A percentile compares a stretch with the other conserved stretches of the same genome.
Conservation (phyloP, 345 rosid species). For the Clarkia xantiana region DNA sequence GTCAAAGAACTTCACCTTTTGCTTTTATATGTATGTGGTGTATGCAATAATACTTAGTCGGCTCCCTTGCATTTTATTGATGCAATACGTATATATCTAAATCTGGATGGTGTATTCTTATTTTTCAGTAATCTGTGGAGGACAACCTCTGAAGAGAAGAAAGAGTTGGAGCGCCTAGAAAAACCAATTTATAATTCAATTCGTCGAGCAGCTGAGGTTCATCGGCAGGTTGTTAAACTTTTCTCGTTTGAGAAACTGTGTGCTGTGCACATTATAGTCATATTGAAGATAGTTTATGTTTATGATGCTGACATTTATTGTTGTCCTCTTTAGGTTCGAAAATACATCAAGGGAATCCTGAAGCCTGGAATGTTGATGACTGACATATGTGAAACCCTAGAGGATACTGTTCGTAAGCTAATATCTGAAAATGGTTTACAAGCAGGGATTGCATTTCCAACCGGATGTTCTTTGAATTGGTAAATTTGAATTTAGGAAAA, state of each 20-base stretch:
- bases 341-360: conserved; percentile 62
- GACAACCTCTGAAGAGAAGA: conserved; percentile 89
- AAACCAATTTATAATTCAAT: conserved; percentile 81
- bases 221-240: conserved; percentile 57
- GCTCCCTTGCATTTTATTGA: no score
- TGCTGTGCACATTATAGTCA: no score
- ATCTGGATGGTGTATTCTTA: neutral
- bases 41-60: no score
- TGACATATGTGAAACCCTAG: conserved; percentile 84
- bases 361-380: conserved; percentile 94
- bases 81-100: neutral
- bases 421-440: conserved; percentile 84
- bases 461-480: conserved; percentile 97
- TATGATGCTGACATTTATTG: neutral
- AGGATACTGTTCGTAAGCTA: conserved; percentile 75
- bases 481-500: conserved; percentile 11
- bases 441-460: conserved; percentile 98
- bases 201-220: conserved; percentile 97
- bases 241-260: neutral
- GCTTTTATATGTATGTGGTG: no score
- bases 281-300: no score
- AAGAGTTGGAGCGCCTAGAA: conserved; percentile 75
- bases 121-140: conserved; percentile 76
- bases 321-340: conserved; percentile 43
- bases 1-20: no score